Percentiles rank a stretch among this genome's conserved stretches.
Evolutionary conservation across 768 basidiomycete genomes (phyloP).

Genomic region (Tylopilus sp.): DNA sequence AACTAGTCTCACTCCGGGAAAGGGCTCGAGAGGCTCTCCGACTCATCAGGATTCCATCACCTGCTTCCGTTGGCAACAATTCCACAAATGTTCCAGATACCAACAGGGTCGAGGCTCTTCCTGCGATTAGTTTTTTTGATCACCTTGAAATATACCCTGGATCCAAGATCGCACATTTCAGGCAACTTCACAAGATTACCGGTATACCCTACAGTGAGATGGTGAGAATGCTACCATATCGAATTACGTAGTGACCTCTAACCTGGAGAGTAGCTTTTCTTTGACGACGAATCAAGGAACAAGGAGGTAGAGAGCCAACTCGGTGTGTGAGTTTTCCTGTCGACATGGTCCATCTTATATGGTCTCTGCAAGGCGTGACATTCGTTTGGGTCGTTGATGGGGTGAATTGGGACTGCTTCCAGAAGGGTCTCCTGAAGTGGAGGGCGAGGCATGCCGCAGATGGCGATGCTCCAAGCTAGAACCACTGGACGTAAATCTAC

Average conservation of each 20-base stretch:
- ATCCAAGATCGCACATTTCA: constrained; percentile 82
- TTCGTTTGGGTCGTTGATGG: constrained; percentile 72
- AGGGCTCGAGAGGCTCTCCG: constrained; percentile 78
- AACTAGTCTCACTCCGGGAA: not conserved
- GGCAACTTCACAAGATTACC: constrained; percentile 64
- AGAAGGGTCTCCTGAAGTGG: constrained; percentile 73
- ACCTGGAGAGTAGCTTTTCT: constrained; percentile 47
- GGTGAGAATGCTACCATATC: constrained; percentile 38
- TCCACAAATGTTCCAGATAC: not conserved
- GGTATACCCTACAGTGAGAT: constrained; percentile 78
- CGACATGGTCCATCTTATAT: not conserved
- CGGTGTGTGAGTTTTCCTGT: constrained; percentile 33
- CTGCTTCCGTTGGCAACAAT: constrained; percentile 31
- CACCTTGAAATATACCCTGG: constrained; percentile 76
- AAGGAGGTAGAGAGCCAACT: constrained; percentile 50
- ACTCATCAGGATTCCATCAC: constrained; percentile 51
- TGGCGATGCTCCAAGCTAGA: constrained; percentile 7
- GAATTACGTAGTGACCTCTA: not conserved
- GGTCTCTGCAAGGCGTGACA: constrained; percentile 63
- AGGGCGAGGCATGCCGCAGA: constrained; percentile 41
- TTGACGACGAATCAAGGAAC: constrained; percentile 64
- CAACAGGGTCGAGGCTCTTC: constrained; percentile 27
- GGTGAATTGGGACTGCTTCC: constrained; percentile 56
- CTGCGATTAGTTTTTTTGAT: constrained; percentile 63
- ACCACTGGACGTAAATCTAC: not conserved